Conservation (phyloP, 768 basidiomycete species). For the Mycena filopes region DNA sequence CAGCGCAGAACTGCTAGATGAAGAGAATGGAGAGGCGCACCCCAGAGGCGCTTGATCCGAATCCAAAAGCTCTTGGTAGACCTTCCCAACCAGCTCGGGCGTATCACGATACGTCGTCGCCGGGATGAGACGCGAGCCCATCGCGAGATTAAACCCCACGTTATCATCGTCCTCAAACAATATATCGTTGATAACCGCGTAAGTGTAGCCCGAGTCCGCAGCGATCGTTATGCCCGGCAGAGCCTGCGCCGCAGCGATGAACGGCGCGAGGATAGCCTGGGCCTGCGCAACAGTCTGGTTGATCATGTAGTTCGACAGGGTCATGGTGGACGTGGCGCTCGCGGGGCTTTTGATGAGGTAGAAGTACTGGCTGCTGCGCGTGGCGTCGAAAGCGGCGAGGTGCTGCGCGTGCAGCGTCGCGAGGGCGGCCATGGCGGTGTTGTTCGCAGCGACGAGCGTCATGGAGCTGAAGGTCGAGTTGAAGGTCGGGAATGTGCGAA, state of each 20-base stretch:
- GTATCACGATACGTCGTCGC: conserved; percentile 22
- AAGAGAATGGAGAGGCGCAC: conserved; percentile 13
- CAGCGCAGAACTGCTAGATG: too few species aligned
- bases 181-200: conserved; percentile 29
- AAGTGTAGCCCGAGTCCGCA: not conserved
- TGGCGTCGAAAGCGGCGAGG: conserved; percentile 45
- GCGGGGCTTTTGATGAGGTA: conserved; percentile 21
- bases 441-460: conserved; percentile 28
- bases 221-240: conserved; percentile 31
- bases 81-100: conserved; percentile 28
- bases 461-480: conserved; percentile 37
- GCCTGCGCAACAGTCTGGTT: conserved; percentile 30
- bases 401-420: conserved; percentile 44
- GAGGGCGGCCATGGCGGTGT: conserved; percentile 37
- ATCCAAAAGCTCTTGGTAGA: conserved; percentile 36
- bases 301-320: conserved; percentile 35
- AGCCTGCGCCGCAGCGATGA: conserved; percentile 29
- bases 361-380: conserved; percentile 44
- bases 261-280: conserved; percentile 32
- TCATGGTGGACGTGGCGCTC: not conserved
- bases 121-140: conserved; percentile 34
- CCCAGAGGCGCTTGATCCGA: conserved; percentile 19
- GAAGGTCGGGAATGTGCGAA: conserved; percentile 48
- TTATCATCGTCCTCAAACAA: conserved; percentile 28
- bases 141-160: conserved; percentile 19